Evolutionary conservation across 306 rosid genomes (phyloP).

Genomic region (Casuarina cunninghamiana): DNA sequence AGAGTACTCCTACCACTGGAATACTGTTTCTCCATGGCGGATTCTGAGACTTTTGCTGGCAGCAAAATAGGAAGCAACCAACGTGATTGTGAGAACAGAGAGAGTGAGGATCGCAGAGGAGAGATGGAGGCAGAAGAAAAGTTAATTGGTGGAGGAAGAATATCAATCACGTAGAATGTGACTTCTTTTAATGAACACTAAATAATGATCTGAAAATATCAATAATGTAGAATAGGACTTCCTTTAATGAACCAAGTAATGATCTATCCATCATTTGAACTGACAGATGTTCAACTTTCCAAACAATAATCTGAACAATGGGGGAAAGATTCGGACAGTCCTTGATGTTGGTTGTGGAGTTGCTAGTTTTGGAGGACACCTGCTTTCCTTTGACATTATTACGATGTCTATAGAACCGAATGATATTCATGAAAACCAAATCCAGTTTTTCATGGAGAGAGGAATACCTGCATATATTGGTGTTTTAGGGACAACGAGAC

Average conservation of each 20-base stretch:
- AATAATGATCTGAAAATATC: too few species aligned
- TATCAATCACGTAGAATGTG: too few species aligned
- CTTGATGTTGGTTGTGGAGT: too few species aligned
- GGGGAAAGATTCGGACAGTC: too few species aligned
- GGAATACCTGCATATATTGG: constrained; percentile 96
- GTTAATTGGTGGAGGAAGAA: too few species aligned
- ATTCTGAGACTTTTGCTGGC: not conserved
- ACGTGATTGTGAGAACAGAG: not conserved
- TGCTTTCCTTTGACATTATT: constrained; percentile 73
- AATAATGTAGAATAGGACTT: too few species aligned
- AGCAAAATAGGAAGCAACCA: not conserved
- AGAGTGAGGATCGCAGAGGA: constrained; percentile 1
- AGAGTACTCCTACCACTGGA: constrained; percentile 19
- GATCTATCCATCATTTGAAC: too few species aligned
- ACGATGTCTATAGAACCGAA: constrained; percentile 93
- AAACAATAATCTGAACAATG: too few species aligned
- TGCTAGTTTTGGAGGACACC: constrained; percentile 38
- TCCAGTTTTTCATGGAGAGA: constrained; percentile 92
- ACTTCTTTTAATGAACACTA: too few species aligned
- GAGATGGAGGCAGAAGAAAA: not conserved
- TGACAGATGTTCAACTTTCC: too few species aligned
- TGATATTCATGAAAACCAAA: constrained; percentile 86
- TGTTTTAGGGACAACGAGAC: constrained; percentile 87
- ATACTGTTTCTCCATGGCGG: constrained; percentile 25
- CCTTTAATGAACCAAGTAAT: too few species aligned